These are phyloP conservation scores for Boletus tomentosulus DNA, from an alignment of 768 basidiomycete species.

Conservation along the genomic window DNA sequence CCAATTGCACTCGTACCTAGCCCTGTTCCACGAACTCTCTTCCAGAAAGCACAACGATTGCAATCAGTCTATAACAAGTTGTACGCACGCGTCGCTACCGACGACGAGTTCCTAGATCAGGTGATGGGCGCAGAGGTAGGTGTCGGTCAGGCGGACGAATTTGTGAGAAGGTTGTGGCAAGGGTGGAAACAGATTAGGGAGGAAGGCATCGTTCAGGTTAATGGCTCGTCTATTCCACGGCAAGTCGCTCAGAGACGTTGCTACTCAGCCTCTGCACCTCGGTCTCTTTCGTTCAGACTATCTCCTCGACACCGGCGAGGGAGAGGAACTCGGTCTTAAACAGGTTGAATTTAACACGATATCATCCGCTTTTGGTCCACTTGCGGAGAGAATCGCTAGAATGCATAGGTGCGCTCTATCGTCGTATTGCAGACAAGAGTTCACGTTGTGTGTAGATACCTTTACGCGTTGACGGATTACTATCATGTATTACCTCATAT, in stretches of 20 bases:
- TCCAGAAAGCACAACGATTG: constrained; percentile 57
- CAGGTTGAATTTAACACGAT: constrained; percentile 99
- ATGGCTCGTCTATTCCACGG: neutral
- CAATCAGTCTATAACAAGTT: constrained; percentile 81
- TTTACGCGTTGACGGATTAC: constrained; percentile 62
- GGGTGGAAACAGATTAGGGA: constrained; percentile 78
- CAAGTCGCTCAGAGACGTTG: constrained; percentile 1
- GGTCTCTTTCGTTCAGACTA: constrained; percentile 96
- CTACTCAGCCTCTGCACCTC: constrained; percentile 68
- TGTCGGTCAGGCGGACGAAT: constrained; percentile 79
- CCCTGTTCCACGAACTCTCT: constrained; percentile 73
- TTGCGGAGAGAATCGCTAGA: constrained; percentile 63
- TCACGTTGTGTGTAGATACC: constrained; percentile 47
- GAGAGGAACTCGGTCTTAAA: constrained; percentile 50
- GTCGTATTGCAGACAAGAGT: too few species aligned
- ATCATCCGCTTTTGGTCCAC: constrained; percentile 81
- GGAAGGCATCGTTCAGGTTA: constrained; percentile 55
- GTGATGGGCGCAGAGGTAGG: constrained; percentile 79
- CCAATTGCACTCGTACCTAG: constrained; percentile 87
- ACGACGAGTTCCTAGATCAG: constrained; percentile 73
- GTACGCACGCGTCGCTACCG: constrained; percentile 79
- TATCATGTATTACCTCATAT: constrained; percentile 55
- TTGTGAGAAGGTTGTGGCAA: constrained; percentile 81
- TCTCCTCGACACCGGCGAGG: constrained; percentile 60
- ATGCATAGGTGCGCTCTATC: constrained; percentile 71